A percentile compares a stretch with the other conserved stretches of the same genome.
phyloP scores from a whole-genome alignment of 495 filamentous ascomycete genomes.

The Ramalina intermedia region DNA sequence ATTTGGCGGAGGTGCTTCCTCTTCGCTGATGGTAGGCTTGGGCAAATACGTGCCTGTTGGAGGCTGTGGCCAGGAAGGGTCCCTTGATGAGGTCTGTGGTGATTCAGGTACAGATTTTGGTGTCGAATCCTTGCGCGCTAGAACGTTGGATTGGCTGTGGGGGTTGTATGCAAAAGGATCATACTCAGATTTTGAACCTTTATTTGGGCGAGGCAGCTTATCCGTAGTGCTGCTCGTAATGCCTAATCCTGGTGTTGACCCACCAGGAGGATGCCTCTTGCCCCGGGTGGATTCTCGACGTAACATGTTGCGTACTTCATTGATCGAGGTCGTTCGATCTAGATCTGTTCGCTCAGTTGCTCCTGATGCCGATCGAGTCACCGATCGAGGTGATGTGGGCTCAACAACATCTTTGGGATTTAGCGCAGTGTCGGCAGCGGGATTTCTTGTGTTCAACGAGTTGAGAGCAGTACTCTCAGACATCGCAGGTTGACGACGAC shows the following conservation, averaged over 20 bases:
- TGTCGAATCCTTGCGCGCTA: neutral
- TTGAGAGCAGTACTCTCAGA: constrained; percentile 31
- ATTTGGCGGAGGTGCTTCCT: neutral
- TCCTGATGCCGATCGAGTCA: constrained; percentile 2
- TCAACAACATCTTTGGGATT: constrained; percentile 12
- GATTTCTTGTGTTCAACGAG: constrained; percentile 28
- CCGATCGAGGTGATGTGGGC: constrained; percentile 7
- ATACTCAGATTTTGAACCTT: constrained; percentile 1
- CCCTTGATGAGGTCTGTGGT: neutral
- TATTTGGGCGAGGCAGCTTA: constrained; percentile 1
- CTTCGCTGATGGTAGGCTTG: neutral
- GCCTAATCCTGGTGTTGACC: neutral
- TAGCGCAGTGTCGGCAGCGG: constrained; percentile 25
- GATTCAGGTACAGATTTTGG: neutral
- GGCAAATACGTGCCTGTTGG: neutral
- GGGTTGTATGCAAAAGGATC: constrained; percentile 7
- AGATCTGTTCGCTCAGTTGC: constrained; percentile 3
- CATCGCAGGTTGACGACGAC: constrained; percentile 18
- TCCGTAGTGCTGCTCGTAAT: neutral
- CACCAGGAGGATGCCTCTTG: constrained; percentile 17
- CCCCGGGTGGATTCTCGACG: constrained; percentile 25
- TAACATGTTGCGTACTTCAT: constrained; percentile 23
- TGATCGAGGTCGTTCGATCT: constrained; percentile 19
- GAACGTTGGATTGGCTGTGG: neutral
- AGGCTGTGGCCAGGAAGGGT: constrained; percentile 1